Percentiles rank a stretch among this genome's conserved stretches.
Conservation (phyloP, 176 grass and related monocot species). For the Alloteropsis semialata region DNA sequence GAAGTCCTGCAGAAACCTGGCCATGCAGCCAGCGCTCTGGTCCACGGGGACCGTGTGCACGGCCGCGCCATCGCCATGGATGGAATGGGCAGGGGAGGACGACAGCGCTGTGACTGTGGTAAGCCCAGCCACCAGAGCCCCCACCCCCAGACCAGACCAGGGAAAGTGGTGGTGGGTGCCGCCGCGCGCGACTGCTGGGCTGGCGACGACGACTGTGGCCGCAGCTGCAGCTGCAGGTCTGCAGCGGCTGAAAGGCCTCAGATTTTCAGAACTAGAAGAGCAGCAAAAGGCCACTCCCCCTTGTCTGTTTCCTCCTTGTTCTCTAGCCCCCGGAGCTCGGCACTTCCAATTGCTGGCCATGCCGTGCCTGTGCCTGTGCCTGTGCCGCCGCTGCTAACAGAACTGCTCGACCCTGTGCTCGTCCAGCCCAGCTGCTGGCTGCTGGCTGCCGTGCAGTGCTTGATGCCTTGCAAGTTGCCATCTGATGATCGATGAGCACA, state of each 20-base stretch:
- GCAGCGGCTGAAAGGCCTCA: background rate
- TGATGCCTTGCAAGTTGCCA: background rate
- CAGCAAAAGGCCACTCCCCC: conserved; percentile 2
- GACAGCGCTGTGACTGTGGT: background rate
- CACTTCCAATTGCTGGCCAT: conserved; percentile 14
- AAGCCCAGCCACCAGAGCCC: background rate
- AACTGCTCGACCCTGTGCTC: background rate
- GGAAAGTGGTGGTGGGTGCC: conserved; percentile 33
- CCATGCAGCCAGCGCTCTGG: background rate
- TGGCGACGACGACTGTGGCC: background rate
- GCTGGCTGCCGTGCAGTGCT: no score
- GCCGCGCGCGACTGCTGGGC: background rate
- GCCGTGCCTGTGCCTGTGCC: background rate
- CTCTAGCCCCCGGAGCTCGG: conserved; percentile 14
- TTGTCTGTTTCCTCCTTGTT: conserved; percentile 34
- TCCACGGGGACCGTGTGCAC: conserved; percentile 16
- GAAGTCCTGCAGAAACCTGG: background rate
- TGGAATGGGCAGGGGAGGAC: background rate
- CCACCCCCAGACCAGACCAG: conserved; percentile 1
- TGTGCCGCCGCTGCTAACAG: background rate
- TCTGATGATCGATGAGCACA: background rate
- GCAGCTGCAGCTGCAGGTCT: background rate
- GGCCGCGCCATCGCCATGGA: background rate
- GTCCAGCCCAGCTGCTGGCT: background rate
- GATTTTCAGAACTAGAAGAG: conserved; percentile 25